Evolutionary conservation across 768 basidiomycete genomes (phyloP).

Genomic region (Serendipita vermifera): DNA sequence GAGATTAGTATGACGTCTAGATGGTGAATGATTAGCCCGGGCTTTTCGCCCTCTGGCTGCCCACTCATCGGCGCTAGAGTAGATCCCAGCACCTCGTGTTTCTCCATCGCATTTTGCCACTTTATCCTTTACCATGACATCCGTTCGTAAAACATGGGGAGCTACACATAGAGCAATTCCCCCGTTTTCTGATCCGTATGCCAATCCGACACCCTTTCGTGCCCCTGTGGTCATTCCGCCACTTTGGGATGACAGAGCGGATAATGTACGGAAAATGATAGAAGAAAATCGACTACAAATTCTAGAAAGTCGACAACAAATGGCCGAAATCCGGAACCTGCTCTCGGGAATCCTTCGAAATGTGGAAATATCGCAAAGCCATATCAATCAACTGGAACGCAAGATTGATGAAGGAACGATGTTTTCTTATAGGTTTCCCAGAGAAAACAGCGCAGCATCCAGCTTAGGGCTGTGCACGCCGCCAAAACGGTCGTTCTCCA

Average conservation of each 20-base stretch:
- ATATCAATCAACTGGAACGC: not conserved
- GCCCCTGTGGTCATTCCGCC: not conserved
- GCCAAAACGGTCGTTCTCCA: not conserved
- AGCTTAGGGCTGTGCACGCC: not conserved
- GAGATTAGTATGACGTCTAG: conserved; percentile 29
- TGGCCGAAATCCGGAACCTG: not conserved
- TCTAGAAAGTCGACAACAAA: not conserved
- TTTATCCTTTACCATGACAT: too few species aligned
- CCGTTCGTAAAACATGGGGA: too few species aligned
- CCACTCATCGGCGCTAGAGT: not conserved
- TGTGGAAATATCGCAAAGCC: not conserved
- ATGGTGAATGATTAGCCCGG: not conserved
- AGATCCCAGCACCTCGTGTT: not conserved
- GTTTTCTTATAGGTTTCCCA: not conserved
- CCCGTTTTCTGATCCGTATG: not conserved
- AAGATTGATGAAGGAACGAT: not conserved
- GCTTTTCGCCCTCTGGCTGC: not conserved
- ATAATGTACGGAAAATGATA: not conserved
- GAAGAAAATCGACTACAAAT: not conserved
- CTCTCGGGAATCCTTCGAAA: not conserved
- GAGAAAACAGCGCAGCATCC: not conserved
- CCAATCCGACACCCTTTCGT: not conserved
- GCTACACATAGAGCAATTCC: too few species aligned
- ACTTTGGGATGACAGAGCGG: not conserved
- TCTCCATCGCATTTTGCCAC: not conserved